These are phyloP conservation scores for Amaranthus palmeri DNA, from an alignment of 148 eudicot species.

Conservation along the genomic window DNA sequence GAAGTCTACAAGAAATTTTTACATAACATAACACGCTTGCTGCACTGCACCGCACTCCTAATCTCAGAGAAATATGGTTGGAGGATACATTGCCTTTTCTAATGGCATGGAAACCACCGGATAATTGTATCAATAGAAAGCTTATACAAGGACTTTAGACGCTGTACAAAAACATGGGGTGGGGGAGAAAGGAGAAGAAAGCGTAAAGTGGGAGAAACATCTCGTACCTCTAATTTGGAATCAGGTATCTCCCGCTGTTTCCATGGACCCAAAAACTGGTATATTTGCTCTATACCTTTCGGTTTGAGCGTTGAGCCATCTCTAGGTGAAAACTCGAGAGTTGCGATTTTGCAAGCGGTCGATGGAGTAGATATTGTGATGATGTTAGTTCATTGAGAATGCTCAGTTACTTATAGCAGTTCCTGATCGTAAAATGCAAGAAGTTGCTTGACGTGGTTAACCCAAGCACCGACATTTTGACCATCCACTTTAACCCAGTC, in stretches of 20 bases:
- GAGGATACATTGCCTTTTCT: slow-evolving; percentile 23
- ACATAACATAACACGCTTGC: slow-evolving; percentile 18
- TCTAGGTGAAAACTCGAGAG: slow-evolving; percentile 7
- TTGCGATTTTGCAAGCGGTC: background rate
- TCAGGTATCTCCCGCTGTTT: slow-evolving; percentile 1
- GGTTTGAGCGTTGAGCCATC: slow-evolving; percentile 1
- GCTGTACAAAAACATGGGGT: slow-evolving; percentile 22
- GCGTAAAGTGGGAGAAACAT: background rate
- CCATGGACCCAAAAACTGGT: slow-evolving; percentile 6
- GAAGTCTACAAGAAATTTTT: slow-evolving; percentile 26
- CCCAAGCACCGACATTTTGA: slow-evolving; percentile 85
- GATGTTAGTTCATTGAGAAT: background rate
- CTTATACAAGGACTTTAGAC: slow-evolving; percentile 11
- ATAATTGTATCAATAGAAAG: slow-evolving; percentile 8
- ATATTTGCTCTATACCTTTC: slow-evolving; percentile 2
- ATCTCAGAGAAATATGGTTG: slow-evolving; percentile 6
- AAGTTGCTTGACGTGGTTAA: slow-evolving; percentile 85
- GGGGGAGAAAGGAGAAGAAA: background rate
- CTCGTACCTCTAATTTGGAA: slow-evolving; percentile 16
- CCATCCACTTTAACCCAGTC: slow-evolving; percentile 98
- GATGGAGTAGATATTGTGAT: background rate
- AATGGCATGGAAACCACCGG: slow-evolving; percentile 19
- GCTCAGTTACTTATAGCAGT: slow-evolving; percentile 29
- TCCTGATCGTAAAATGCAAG: slow-evolving; percentile 80
- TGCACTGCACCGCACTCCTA: slow-evolving; percentile 10